phyloP scores from a whole-genome alignment of 2,329 filamentous ascomycete genomes.

The Fusarium floridanum region DNA sequence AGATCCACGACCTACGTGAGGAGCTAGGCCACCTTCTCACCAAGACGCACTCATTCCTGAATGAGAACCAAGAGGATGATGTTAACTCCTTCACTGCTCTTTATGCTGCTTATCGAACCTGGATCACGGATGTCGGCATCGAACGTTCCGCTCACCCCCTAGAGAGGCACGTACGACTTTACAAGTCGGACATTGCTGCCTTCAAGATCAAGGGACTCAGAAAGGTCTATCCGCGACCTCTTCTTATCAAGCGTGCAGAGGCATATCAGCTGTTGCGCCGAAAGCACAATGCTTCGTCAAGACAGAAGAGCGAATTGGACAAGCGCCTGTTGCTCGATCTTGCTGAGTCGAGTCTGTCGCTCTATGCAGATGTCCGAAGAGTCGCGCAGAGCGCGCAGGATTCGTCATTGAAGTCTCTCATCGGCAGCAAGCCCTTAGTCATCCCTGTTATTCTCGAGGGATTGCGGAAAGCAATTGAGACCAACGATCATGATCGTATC shows the following conservation, averaged over 20 bases:
- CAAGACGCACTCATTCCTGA: constrained; percentile 86
- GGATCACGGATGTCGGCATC: constrained; percentile 98
- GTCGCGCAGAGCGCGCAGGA: constrained; percentile 93
- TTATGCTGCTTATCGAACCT: constrained; percentile 92
- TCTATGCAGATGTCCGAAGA: constrained; percentile 95
- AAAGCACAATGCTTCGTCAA: constrained; percentile 90
- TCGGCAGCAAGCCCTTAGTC: constrained; percentile 88
- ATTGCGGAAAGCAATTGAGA: constrained; percentile 81
- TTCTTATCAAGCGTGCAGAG: constrained; percentile 93
- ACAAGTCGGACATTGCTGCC: constrained; percentile 87
- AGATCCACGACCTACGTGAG: constrained; percentile 85
- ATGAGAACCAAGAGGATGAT: constrained; percentile 89
- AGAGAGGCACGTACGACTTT: constrained; percentile 86
- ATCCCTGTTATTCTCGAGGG: constrained; percentile 88
- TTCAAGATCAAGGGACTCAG: constrained; percentile 95
- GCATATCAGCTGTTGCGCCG: constrained; percentile 95
- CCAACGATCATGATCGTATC: constrained; percentile 88
- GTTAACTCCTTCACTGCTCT: constrained; percentile 94
- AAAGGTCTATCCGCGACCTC: constrained; percentile 90
- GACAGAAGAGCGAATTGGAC: constrained; percentile 91
- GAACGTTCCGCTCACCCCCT: constrained; percentile 94
- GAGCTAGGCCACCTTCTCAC: constrained; percentile 85
- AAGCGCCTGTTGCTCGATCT: constrained; percentile 87
- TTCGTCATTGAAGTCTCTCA: constrained; percentile 90
- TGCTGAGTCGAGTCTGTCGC: constrained; percentile 87